Conservation (phyloP, 139 green algal genomes). For the Gonium pectorale region DNA sequence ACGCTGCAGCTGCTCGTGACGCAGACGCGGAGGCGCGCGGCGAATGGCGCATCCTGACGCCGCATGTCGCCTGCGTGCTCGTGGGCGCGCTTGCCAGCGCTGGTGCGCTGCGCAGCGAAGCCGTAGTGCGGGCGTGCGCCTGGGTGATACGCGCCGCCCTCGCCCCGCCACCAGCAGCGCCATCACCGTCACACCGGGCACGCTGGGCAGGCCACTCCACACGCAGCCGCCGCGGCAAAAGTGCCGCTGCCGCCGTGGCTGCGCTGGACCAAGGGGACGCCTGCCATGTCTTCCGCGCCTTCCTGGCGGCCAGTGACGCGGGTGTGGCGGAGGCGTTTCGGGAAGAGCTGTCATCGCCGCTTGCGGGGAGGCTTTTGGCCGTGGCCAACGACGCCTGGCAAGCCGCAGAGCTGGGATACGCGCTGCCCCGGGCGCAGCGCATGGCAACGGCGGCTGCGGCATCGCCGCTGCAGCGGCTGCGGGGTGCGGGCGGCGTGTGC, state of each 20-base stretch:
- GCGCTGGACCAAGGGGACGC: neutral
- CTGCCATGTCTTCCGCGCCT: constrained; percentile 11
- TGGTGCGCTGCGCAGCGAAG: neutral
- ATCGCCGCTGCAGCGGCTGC: neutral
- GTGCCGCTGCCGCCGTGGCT: neutral
- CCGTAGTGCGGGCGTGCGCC: neutral
- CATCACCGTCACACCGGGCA: neutral
- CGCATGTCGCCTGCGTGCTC: neutral
- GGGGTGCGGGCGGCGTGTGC: neutral
- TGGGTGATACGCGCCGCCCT: neutral
- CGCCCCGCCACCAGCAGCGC: neutral
- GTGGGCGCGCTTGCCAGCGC: neutral
- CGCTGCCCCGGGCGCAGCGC: neutral
- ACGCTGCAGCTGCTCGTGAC: neutral
- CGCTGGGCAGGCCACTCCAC: neutral
- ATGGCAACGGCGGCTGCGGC: too few species aligned
- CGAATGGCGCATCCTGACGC: neutral
- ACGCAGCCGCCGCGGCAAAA: neutral
- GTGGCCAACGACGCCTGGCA: constrained; percentile 16
- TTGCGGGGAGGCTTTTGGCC: neutral
- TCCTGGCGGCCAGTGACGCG: neutral
- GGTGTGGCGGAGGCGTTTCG: neutral
- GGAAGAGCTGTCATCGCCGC: neutral
- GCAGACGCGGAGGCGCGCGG: neutral
- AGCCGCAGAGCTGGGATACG: neutral